phyloP scores from a whole-genome alignment of 2,329 filamentous ascomycete species.

The Lasiodiplodia hormozganensis region DNA sequence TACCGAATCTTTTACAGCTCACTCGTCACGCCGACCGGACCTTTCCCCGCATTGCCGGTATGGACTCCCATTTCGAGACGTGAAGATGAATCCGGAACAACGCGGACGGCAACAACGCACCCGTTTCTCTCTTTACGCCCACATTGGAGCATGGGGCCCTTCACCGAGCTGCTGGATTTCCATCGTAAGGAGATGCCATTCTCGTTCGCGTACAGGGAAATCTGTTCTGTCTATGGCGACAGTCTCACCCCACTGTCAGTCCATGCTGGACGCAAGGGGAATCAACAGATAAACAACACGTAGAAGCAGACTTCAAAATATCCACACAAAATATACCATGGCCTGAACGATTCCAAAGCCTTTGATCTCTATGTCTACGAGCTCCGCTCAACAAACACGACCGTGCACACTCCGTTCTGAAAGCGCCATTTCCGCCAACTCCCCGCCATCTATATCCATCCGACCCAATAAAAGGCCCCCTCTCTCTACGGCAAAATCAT shows the following conservation, averaged over 20 bases:
- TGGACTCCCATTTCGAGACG: not conserved
- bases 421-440: not conserved
- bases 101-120: not conserved
- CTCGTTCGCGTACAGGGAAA: not conserved
- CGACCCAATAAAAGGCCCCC: not conserved
- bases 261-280: not conserved
- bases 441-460: not conserved
- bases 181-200: not conserved
- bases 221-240: not conserved
- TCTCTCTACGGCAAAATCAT: not conserved
- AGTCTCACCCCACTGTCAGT: not conserved
- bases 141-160: not conserved
- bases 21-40: no score
- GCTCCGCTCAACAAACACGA: not conserved
- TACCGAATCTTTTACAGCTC: not conserved
- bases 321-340: no score
- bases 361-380: no score
- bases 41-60: not conserved
- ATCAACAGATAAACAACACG: not conserved
- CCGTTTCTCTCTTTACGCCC: not conserved
- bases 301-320: not conserved
- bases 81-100: not conserved
- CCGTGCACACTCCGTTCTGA: no score
- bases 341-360: no score
- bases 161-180: not conserved